phyloP scores from a whole-genome alignment of 2,329 filamentous ascomycete species.

The Ascocoryne sarcoides region DNA sequence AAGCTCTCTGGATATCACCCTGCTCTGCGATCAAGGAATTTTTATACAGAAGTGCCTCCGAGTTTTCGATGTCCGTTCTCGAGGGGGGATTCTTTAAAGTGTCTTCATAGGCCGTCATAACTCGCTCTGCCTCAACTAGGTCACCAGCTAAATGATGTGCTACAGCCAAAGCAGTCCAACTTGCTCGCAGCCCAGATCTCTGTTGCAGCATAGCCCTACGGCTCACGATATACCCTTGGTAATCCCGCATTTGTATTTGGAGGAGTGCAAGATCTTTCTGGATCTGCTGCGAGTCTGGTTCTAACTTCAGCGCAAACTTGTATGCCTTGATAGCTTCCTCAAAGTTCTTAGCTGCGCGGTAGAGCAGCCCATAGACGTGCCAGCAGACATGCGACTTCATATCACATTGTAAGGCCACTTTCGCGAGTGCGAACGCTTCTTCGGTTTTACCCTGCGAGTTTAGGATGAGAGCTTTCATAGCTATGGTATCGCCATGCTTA shows the following conservation, averaged over 20 bases:
- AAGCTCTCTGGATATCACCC: constrained; percentile 71
- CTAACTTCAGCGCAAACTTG: constrained; percentile 85
- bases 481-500: constrained; percentile 95
- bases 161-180: constrained; percentile 95
- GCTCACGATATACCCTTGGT: constrained; percentile 85
- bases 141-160: constrained; percentile 88
- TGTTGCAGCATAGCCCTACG: constrained; percentile 80
- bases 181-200: constrained; percentile 73
- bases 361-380: constrained; percentile 96
- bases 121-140: constrained; percentile 76
- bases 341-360: constrained; percentile 91
- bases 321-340: constrained; percentile 99
- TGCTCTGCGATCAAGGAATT: constrained; percentile 88
- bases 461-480: constrained; percentile 97
- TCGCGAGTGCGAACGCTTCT: constrained; percentile 88
- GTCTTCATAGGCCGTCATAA: constrained; percentile 85
- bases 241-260: constrained; percentile 95
- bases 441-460: constrained; percentile 87
- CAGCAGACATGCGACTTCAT: constrained; percentile 99
- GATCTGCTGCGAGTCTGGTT: constrained; percentile 91
- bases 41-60: constrained; percentile 90
- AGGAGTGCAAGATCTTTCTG: constrained; percentile 87
- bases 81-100: constrained; percentile 76
- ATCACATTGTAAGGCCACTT: constrained; percentile 84
- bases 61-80: constrained; percentile 79